Base-by-base conservation (phyloP, 1,284 basidiomycete genomes). In the Austroboletus novae-zelandiae region DNA sequence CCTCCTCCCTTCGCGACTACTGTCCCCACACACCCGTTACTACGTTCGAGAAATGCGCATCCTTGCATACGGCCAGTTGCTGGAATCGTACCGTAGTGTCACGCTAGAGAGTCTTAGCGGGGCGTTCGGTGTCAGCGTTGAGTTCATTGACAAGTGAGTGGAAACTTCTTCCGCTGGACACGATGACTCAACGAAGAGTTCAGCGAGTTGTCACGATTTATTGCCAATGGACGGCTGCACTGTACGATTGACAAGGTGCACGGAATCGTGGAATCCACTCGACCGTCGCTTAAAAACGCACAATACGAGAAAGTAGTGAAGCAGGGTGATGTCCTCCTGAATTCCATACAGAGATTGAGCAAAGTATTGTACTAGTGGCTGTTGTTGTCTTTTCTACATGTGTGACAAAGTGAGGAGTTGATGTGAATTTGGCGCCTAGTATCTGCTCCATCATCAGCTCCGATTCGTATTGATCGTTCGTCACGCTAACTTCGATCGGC, bases 21-120 rank as follows among this genome's bases (percentile, higher is more conserved):
- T 98, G 40, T 80, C 86, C 7, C 89, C 89, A 0, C 97, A 99
- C 65, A 82, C 93, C 1, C 83, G 91, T 4, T 98, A 79, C 76
- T 98, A 97, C 68, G 83, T 96, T 18, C 86, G 95, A 45, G 97
- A 98, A 71, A 95, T 98, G 91, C 86, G 96, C 40, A 95, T 99
- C 62, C 86, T 93, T 41, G 94, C 95, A 3, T 99, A 98, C 73
- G 76, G 81, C 32, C 96, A 98, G 67, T 78, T 98, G 3, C 77
- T 99, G 15, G 94, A 98, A 69, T 89, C 84, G 15, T 99, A 99
- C 70, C 81, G 89, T 43, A 91, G 87, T 55, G 78, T 99, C 35
- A 98, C 95, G 1, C 74, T 99, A 36, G 89, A 95, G 55, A 91
- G 89, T 58, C 83, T 99, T 61, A 83, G 84, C 43, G 75, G 80